Base-by-base conservation (phyloP, 768 basidiomycete genomes). In the Macrolepiota albuminosa region DNA sequence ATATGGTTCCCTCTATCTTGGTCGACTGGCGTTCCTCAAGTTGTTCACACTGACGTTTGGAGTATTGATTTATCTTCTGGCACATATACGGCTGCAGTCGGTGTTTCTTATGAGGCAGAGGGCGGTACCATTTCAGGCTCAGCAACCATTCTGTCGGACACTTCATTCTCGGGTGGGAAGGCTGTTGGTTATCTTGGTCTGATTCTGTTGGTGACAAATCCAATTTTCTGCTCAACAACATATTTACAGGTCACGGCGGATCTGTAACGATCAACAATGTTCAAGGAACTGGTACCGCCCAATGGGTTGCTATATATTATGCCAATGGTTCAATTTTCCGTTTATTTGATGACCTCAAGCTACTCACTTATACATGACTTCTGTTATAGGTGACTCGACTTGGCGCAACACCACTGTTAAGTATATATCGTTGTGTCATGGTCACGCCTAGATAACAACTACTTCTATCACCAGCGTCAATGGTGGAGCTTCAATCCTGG, bases 241-340 rank as follows among this genome's bases (percentile, higher is more conserved):
- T 50, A 3, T 43, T 11, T 42, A 40, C 61, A 83, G 84, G 84
- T 18, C 78, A 84, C 50, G 84, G 83, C 26, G 85, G 85, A 4
- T 78, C 79, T 8, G 71, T 87, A 26, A 82, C 83, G 0, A 76
- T 85, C 52, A 83, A 78, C 60, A 78, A 79, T 58, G 78, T 86
- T 11, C 79, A 83, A 65, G 83, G 85, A 11, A 78, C 72, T 45
- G 84, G 84, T 6, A 65, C 66, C 10, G 72, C 73, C 4, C 84
- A 86, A 65, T 86, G 84, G 85, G 78, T 86, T n/a, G 73, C 83
- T 7, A 68, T 85, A 31, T 84, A 84, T 67, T 84, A 79, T 66
- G 82, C 84, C 6, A 86, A 86, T 65, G 83, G 81, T 73, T 54
- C 10, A 61, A 46, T 6, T 29, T 39, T 48, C 34, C 39, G 39